Evolutionary conservation across 2,329 filamentous ascomycete species (phyloP), one percentile per base, ranked within the genome.

Genomic region (Colletotrichum shisoi): DNA sequence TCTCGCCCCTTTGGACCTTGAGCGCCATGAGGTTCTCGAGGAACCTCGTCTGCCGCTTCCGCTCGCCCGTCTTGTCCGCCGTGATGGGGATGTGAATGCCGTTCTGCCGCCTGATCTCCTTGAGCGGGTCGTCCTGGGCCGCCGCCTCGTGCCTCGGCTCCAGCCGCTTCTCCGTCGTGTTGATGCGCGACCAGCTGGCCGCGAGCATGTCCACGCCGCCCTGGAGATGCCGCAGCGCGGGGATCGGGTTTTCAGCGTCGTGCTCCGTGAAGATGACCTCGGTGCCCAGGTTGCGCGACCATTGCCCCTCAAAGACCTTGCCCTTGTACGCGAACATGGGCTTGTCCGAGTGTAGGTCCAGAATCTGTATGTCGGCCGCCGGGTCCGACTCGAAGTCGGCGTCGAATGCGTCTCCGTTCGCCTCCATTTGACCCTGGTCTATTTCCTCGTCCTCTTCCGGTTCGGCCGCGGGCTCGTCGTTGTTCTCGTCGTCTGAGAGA

Each of bases 271-370:
- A 90, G 48, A 96, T 85, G 70, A 94, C 81, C 71, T 96, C 92
- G 0, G 93, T 96, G 42, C 94, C 94, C 49, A 96, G 86, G 67
- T 93, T 90, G 69, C 91, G 88, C 12, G 87, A 86, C 94, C 94
- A 98, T 52, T 87, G 81, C 70, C 93, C 94, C 70, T 87, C 88
- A 75, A 94, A 95, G 24, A 96, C 81, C 69, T 89, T 87, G 37
- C 91, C 91, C 65, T 90, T 85, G 78, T 96, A 96, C 24, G 91
- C 90, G 67, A 97, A 84, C 34, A 97, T 81, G 0, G 94, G 94
- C 56, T 91, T 90, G 2, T 80, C 74, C 1, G 89, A 89, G 76
- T 96, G 91, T 3, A 97, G 83, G 34, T 92, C 93, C n/a, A 95
- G 82, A 57, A 97, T 89, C 74, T 97, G 93, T 6, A 97, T 85